Evolutionary conservation across 768 basidiomycete genomes (phyloP), one percentile per base, ranked within the genome.

Genomic region (Tylopilus plumbeoviolaceoides): DNA sequence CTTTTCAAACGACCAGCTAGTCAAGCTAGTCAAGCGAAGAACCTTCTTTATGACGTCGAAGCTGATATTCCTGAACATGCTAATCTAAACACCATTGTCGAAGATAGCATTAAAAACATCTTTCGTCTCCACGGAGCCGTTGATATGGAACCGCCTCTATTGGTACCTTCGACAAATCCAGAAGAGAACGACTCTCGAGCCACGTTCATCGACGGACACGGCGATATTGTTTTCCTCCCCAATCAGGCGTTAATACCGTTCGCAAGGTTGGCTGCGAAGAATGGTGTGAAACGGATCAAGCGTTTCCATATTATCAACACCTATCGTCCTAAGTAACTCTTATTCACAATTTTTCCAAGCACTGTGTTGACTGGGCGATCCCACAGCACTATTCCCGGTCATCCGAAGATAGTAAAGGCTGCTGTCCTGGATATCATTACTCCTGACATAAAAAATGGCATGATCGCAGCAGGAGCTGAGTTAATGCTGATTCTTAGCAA

Each of bases 41-140:
- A 79, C 20, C 84, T 84, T 58, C 74, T 91, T 23, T 95, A 93
- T 60, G 91, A 94, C 56, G 72, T 76, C 40, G 84, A 87, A 52
- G 73, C 77, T 6, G 84, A 86, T 57, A 70, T 81, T 20, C 83
- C 85, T 5, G 85, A 89, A 63, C 80, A 90, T 68, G 75, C 84
- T 7, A 76, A 83, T 20, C 66, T 95, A 59, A 87, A 84, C 59
- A 80, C 82, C 11, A 82, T 85, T 4, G 89, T 95, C 6, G 79
- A 87, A 56, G 89, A 94, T 45, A 82, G 84, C 17, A 73, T 97
- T 5, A 75, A 80, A 3, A 73, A 85, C 2, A 84, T 94, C 17
- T 95, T 95, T 69, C 82, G 85, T 35, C 77, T 95, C 5, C 95
- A 95, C 63, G 95, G 95, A 7, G 94, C 95, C 4, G 82, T 95